A percentile compares a stretch with the other conserved stretches of the same genome.
Conservation (phyloP, 768 basidiomycete species). For the Tylopilus subfusipes region DNA sequence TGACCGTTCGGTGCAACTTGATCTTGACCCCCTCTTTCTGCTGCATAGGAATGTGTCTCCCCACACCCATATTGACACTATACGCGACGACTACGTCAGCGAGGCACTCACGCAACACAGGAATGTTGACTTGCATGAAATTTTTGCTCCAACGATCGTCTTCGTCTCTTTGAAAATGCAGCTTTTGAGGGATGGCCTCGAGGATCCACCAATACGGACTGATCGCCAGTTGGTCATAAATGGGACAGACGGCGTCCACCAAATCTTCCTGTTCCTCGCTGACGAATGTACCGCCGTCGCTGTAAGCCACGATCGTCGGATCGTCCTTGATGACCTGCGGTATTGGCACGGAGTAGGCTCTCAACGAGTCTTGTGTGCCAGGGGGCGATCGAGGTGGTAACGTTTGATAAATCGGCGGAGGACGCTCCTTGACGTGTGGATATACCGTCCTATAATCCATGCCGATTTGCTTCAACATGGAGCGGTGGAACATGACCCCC, state of each 20-base stretch:
- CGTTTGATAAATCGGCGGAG: conserved; percentile 34
- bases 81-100: neutral
- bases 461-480: conserved; percentile 41
- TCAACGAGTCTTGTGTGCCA: conserved; percentile 10
- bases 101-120: neutral
- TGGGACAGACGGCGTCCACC: conserved; percentile 47
- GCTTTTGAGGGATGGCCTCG: conserved; percentile 46
- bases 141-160: conserved; percentile 13
- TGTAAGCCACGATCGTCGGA: conserved; percentile 15
- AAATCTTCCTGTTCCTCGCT: conserved; percentile 64
- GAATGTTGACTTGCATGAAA: conserved; percentile 15
- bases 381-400: conserved; percentile 12
- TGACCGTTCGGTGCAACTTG: conserved; percentile 48
- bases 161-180: conserved; percentile 27
- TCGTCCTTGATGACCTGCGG: conserved; percentile 17
- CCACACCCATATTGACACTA: conserved; percentile 39
- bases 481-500: conserved; percentile 56
- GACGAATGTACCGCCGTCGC: conserved; percentile 22
- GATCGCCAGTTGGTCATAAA: conserved; percentile 52
- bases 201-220: conserved; percentile 62
- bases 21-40: conserved; percentile 34
- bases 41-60: conserved; percentile 42
- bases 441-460: conserved; percentile 48
- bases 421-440: conserved; percentile 41
- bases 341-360: conserved; percentile 6